phyloP scores from a whole-genome alignment of 495 filamentous ascomycete genomes.

The Recurvomyces mirabilis region DNA sequence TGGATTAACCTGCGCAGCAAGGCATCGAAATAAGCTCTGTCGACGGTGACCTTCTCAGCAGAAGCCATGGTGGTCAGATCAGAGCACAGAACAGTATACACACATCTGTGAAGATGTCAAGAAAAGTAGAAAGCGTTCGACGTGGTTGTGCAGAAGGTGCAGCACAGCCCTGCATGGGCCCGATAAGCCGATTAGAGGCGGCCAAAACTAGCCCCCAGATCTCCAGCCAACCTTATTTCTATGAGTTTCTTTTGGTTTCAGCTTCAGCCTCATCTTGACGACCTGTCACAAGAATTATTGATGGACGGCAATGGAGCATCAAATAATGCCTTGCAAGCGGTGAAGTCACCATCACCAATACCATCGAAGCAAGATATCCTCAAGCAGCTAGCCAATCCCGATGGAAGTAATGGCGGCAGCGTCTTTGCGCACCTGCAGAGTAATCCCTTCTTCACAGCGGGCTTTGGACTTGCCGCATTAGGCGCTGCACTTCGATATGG shows the following conservation, averaged over 20 bases:
- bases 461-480: constrained; percentile 78
- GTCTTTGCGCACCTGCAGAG: constrained; percentile 45
- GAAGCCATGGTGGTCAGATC: constrained; percentile 22
- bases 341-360: constrained; percentile 16
- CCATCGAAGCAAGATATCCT: constrained; percentile 9
- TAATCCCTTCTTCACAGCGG: constrained; percentile 62
- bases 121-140: too few relatives aligned
- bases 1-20: constrained; percentile 31
- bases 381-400: constrained; percentile 9
- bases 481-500: constrained; percentile 66
- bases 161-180: too few relatives aligned
- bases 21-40: constrained; percentile 29
- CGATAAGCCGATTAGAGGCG: too few relatives aligned
- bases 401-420: constrained; percentile 18
- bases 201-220: too few relatives aligned
- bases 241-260: too few relatives aligned
- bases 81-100: background rate
- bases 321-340: background rate
- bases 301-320: constrained; percentile 23
- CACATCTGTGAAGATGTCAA: background rate
- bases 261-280: too few relatives aligned
- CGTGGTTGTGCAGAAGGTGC: too few relatives aligned
- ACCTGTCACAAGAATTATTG: too few relatives aligned
- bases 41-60: constrained; percentile 28
- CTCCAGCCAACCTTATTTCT: too few relatives aligned